phyloP scores from a whole-genome alignment of 2,329 filamentous ascomycete species.

The Pseudogymnoascus sp. region DNA sequence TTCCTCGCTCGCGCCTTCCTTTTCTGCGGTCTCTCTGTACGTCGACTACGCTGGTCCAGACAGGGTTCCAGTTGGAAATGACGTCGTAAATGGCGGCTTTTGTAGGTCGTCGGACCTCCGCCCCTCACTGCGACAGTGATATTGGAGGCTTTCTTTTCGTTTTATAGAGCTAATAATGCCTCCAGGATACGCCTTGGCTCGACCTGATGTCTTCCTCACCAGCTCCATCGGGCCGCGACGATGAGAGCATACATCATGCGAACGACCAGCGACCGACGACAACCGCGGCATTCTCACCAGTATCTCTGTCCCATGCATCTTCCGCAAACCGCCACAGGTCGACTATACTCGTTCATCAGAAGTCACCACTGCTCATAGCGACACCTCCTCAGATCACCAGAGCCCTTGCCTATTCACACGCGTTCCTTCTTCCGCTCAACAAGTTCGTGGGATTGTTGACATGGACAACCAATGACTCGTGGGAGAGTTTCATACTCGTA shows the following conservation, averaged over 20 bases:
- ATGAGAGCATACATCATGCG: conserved; percentile 20
- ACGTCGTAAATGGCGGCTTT: conserved; percentile 32
- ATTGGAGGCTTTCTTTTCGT: neutral
- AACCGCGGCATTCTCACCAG: conserved; percentile 82
- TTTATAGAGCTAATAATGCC: conserved; percentile 13
- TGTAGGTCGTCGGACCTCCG: conserved; percentile 21
- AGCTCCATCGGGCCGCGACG: conserved; percentile 22
- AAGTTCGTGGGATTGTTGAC: conserved; percentile 76
- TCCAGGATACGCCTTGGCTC: conserved; percentile 31
- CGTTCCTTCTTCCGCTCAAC: conserved; percentile 85
- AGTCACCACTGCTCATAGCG: conserved; percentile 84
- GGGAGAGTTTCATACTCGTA: conserved; percentile 92
- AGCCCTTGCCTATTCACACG: conserved; percentile 90
- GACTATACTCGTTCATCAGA: conserved; percentile 92
- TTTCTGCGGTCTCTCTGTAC: neutral
- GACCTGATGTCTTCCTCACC: conserved; percentile 28
- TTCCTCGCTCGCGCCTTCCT: neutral
- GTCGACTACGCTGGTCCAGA: neutral
- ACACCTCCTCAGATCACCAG: conserved; percentile 93
- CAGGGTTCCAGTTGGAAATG: conserved; percentile 20
- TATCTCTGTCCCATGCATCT: conserved; percentile 58
- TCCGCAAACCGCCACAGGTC: conserved; percentile 69
- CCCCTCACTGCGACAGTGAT: neutral
- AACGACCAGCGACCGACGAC: conserved; percentile 55
- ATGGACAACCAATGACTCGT: conserved; percentile 90